phyloP scores from a whole-genome alignment of 352 stramenopile species.

The Phytophthora fragariaefolia region DNA sequence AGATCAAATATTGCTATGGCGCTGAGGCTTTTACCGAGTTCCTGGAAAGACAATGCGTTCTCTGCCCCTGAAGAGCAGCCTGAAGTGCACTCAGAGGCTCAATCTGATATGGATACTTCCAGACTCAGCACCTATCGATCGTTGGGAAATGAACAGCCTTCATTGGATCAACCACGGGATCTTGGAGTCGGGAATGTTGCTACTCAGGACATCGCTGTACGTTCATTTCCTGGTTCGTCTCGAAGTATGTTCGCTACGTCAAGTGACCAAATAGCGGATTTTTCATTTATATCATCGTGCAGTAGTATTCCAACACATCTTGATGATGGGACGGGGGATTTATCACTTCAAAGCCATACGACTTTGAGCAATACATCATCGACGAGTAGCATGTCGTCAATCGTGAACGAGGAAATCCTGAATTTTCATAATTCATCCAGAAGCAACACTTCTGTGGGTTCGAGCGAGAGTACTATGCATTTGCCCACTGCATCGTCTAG shows the following conservation, averaged over 20 bases:
- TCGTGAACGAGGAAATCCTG: not conserved
- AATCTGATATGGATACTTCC: not conserved
- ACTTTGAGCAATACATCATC: not conserved
- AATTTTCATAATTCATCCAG: not conserved
- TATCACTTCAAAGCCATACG: not conserved
- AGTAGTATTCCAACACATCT: not conserved
- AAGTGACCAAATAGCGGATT: not conserved
- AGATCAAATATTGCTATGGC: slow-evolving; percentile 38
- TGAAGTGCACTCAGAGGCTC: not conserved
- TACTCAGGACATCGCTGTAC: not conserved
- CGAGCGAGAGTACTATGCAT: not conserved
- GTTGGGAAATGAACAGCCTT: slow-evolving; percentile 2
- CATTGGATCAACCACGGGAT: not conserved
- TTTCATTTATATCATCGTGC: not conserved
- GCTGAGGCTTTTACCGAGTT: slow-evolving; percentile 34
- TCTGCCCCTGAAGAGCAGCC: not conserved
- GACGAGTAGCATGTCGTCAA: not conserved
- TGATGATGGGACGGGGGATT: not conserved
- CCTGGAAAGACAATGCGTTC: slow-evolving; percentile 14
- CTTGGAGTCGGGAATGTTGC: not conserved
- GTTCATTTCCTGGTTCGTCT: not conserved
- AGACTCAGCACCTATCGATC: slow-evolving; percentile 19
- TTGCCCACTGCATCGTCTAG: slow-evolving; percentile 1
- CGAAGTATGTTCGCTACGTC: not conserved
- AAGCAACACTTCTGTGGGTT: not conserved